Conservation (phyloP, 768 basidiomycete species). For the Phylloporus arenicola region DNA sequence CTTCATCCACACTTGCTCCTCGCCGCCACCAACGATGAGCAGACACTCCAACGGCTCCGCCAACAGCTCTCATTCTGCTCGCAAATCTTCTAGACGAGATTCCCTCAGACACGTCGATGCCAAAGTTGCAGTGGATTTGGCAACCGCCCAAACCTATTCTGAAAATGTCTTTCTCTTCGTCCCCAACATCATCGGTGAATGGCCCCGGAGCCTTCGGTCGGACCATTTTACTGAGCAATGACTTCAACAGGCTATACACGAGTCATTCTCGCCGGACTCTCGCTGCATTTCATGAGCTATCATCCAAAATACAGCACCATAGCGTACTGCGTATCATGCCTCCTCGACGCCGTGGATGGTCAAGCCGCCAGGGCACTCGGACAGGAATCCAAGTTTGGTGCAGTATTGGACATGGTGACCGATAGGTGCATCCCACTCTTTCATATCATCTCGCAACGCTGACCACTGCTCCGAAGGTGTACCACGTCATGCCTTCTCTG, state of each 20-base stretch:
- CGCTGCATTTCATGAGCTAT: slow-evolving; percentile 90
- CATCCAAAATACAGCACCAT: slow-evolving; percentile 91
- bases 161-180: slow-evolving; percentile 98
- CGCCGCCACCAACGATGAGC: slow-evolving; percentile 20
- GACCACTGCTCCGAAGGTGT: slow-evolving; percentile 53
- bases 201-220: neutral
- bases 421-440: slow-evolving; percentile 61
- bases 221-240: neutral
- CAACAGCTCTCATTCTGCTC: slow-evolving; percentile 26
- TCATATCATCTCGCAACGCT: neutral
- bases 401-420: slow-evolving; percentile 98
- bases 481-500: slow-evolving; percentile 93
- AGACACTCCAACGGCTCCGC: slow-evolving; percentile 22
- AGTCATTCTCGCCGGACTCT: slow-evolving; percentile 82
- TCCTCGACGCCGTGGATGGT: slow-evolving; percentile 94
- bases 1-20: neutral
- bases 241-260: slow-evolving; percentile 72
- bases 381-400: slow-evolving; percentile 95
- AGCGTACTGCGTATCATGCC: slow-evolving; percentile 82
- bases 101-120: slow-evolving; percentile 75
- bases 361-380: slow-evolving; percentile 82
- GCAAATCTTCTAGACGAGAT: slow-evolving; percentile 38
- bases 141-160: slow-evolving; percentile 77
- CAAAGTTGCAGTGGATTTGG: slow-evolving; percentile 81
- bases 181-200: slow-evolving; percentile 90